Evolutionary conservation across 306 rosid species (phyloP).

Genomic region (Cajanus cajan): DNA sequence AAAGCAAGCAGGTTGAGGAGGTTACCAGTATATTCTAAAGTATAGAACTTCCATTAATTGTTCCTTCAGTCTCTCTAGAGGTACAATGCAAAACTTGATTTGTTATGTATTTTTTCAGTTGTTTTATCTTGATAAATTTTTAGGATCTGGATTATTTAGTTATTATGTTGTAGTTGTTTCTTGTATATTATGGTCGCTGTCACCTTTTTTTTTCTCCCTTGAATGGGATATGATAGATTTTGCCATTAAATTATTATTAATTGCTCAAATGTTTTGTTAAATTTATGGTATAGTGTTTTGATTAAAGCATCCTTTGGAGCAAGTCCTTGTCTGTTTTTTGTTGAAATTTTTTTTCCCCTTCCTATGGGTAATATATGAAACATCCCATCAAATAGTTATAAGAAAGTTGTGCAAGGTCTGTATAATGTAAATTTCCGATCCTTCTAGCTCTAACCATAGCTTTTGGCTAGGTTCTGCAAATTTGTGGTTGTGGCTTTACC

Average conservation of each 20-base stretch:
- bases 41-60: conserved; percentile 75
- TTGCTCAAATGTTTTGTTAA: neutral
- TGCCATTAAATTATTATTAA: neutral
- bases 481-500: neutral
- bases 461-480: no score
- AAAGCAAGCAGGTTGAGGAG: conserved; percentile 98
- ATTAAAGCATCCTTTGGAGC: neutral
- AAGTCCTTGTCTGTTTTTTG: neutral
- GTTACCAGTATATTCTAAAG: conserved; percentile 61
- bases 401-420: neutral
- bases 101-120: conserved; percentile 36
- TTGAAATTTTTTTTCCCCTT: no score
- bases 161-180: neutral
- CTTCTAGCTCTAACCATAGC: no score
- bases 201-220: neutral
- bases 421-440: no score
- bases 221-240: neutral
- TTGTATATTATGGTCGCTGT: neutral
- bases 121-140: conserved; percentile 13
- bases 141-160: conserved; percentile 4
- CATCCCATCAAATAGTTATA: no score
- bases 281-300: neutral
- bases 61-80: conserved; percentile 73
- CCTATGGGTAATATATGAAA: no score
- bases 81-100: conserved; percentile 70